Base-by-base conservation (phyloP, 2,329 filamentous ascomycete genomes). In the Fusarium tanahbumbuense region DNA sequence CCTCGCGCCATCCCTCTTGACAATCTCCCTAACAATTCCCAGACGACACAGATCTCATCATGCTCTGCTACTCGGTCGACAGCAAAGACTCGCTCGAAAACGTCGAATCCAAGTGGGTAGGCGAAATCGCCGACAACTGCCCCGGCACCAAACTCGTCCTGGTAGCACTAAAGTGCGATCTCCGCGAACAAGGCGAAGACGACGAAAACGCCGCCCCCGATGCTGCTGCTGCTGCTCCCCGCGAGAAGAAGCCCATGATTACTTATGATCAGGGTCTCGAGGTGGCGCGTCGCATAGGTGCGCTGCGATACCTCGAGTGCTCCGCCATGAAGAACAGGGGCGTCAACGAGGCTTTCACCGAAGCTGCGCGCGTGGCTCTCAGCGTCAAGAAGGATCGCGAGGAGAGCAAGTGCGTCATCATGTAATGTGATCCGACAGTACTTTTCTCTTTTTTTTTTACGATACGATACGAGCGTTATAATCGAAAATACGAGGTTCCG, bases 1-100 rank as follows among this genome's bases (percentile, higher is more conserved):
- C 28, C 12, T 41, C 30, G 30, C 41, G 37, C 45, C 55, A 37
- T 11, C 28, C n/a, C 34, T 37, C 18, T n/a, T 37, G 18, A 37
- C 10, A 0, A 5, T 12, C 34, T 11, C 18, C 23, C 18, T 13
- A 22, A 44, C 60, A 64, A 60, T 37, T 32, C 25, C 10, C 11
- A 87, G 85, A 91, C 73, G 96, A 99, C 79, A 99, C 96, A 56
- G 96, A 99, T 78, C 90, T 97, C 46, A 97, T 99, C 76, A 98
- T 99, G 92, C 92, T 99, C 74, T 99, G 96, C 85, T 99, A 98
- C 83, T 96, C 93, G 76, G 93, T 98, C 79, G 96, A 99, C 82
- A 97, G 93, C 79, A 93, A 92, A 73, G 94, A 98, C 81, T 98
- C 94, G 5, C 89, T 99, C 67, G 96, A 99, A 81, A 99, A 99